Base-by-base conservation (phyloP, 495 filamentous ascomycete species). In the Talaromyces thailandensis region DNA sequence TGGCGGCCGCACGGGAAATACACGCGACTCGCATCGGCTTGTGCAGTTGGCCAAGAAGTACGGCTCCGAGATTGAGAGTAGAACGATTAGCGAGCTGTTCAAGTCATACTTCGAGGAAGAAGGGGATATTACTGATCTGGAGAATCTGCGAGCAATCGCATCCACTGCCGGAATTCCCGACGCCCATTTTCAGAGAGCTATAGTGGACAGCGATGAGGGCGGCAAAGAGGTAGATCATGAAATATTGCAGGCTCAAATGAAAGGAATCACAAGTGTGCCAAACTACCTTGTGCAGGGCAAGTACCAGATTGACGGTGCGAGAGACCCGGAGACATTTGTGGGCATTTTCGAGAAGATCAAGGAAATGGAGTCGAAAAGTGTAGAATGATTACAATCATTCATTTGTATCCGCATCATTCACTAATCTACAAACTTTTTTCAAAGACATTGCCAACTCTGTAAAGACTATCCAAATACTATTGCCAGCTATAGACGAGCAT, bases 61-160 rank as follows among this genome's bases (percentile, higher is more conserved):
- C 56, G 76, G 76, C 16, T 68, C 74, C 40, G 75, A 74, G 3
- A 51, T 84, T 21, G 84, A 91, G 70, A 86, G 82, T 6, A 76
- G 78, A 26, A 80, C 91, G 23, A 81, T 90, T 1, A 82, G 87
- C 64, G 78, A 85, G 59, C 71, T 95, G 4, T 92, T 94, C 73
- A 76, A 73, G 18, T 78, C 81, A 5, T 91, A 93, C 65, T 92
- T 92, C 58, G 88, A 95, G 71, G 81, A 87, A n/a, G 86, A 88
- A 66, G 80, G 82, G 66, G 90, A 95, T 65, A 88, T 94, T 63
- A 93, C 88, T 0, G 81, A 81, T 62, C 74, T 75, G 24, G 81
- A 76, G 6, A 78, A 85, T 21, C 71, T 94, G 18, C 83, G 86
- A 3, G 90, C 73, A 6, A 81, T 82, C 35, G 80, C 75, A 65